Base-by-base conservation (phyloP, 345 rosid genomes). In the Eucalyptus grandis region DNA sequence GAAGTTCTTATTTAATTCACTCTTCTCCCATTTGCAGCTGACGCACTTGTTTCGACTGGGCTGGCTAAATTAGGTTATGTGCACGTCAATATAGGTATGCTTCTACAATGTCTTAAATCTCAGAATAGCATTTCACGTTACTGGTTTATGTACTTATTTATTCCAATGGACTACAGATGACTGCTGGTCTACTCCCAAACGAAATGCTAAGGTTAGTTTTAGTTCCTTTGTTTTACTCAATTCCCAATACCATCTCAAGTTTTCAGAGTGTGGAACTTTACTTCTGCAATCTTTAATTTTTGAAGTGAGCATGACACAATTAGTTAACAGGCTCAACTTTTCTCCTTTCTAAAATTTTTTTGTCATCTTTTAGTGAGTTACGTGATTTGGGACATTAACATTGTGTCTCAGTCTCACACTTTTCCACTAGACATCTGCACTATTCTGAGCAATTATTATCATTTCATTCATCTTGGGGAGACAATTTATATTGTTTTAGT, bases 1-100 rank as follows among this genome's bases (percentile, higher is more conserved):
- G 43, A 89, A 54, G 56, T 60, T 51, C 31, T 82, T 34, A 43
- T 46, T 81, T 14, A 86, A 80, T 22, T 49, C 60, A 77, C 37
- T 27, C 49, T 47, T 11, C 83, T 88, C 21, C 82, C 10, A 27
- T 90, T 88, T 86, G 86, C 96, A 98, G 99, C 98, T 91, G 98
- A 97, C 90, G 99, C 99, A 21, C 96, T 98, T 88, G 53, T 97
- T 88, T 96, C 99, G 44, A 94, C 98, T 26, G 99, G 99, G 89
- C 92, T 98, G 95, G 98, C 99, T 87, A 95, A 95, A 88, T 93
- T 98, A 90, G 99, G 99, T 87, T 98, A 98, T 90, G 91, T 90
- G 15, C 92, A 95, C 91, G 93, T 98, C 87, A 98, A 98, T 91
- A 98, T 98, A 89, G 99, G 99, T 98, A 95, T 40, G 86, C 46